Conservation (phyloP, 2,329 filamentous ascomycete genomes). For the Exophiala sp. region DNA sequence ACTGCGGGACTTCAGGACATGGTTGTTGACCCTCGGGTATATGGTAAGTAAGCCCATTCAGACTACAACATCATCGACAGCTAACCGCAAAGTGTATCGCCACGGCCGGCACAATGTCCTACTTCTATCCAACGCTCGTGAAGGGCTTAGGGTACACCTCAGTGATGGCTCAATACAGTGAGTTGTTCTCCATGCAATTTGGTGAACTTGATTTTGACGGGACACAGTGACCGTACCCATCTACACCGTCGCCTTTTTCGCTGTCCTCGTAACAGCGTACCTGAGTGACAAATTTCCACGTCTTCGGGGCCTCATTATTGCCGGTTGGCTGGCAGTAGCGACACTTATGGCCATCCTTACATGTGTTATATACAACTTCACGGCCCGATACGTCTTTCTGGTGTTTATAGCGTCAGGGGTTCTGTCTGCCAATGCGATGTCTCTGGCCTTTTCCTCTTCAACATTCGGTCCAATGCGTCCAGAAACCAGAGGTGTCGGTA, state of each 20-base stretch:
- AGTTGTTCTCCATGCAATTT: background rate
- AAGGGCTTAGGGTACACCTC: constrained; percentile 42
- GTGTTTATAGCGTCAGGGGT: constrained; percentile 77
- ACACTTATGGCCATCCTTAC: constrained; percentile 74
- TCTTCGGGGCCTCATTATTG: constrained; percentile 69
- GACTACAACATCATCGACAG: background rate
- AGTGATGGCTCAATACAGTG: constrained; percentile 26
- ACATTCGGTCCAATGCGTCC: constrained; percentile 50
- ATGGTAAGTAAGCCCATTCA: constrained; percentile 29
- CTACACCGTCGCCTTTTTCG: constrained; percentile 60
- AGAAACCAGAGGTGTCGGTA: constrained; percentile 50
- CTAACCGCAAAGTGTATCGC: constrained; percentile 26
- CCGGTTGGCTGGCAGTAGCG: constrained; percentile 64
- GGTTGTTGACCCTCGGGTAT: constrained; percentile 42
- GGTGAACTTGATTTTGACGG: background rate
- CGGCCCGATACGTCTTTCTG: constrained; percentile 71
- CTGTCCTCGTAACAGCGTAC: constrained; percentile 63
- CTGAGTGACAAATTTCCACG: constrained; percentile 69
- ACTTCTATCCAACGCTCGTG: constrained; percentile 43
- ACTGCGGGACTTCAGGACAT: constrained; percentile 23
- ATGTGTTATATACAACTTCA: constrained; percentile 62
- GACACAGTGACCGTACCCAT: constrained; percentile 58
- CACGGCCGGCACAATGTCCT: constrained; percentile 39
- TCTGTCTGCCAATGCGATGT: constrained; percentile 67
- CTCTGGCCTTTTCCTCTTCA: constrained; percentile 51